phyloP scores from a whole-genome alignment of 148 eudicot genomes.

The Dianthus caryophyllus region DNA sequence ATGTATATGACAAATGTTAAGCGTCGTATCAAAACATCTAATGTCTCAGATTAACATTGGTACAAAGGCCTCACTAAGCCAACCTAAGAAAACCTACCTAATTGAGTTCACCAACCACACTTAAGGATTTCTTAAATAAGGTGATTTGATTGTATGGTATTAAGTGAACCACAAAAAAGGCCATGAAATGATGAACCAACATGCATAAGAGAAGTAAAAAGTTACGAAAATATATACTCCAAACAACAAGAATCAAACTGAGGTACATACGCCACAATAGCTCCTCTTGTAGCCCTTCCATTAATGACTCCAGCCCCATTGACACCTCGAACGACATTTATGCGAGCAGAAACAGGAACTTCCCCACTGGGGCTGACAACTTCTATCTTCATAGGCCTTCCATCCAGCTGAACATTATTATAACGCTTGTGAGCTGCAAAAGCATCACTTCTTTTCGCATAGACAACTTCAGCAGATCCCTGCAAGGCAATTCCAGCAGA shows the following conservation, averaged over 20 bases:
- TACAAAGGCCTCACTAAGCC: too few relatives aligned
- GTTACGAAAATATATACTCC: too few relatives aligned
- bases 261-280: slow-evolving; percentile 53
- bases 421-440: slow-evolving; percentile 83
- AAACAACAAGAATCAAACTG: background rate
- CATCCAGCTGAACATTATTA: slow-evolving; percentile 84
- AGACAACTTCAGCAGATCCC: slow-evolving; percentile 97
- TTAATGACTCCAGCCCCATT: slow-evolving; percentile 35
- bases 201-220: background rate
- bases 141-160: too few relatives aligned
- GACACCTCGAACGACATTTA: slow-evolving; percentile 65
- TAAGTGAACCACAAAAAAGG: background rate
- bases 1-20: too few relatives aligned
- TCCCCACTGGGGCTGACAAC: slow-evolving; percentile 49
- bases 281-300: slow-evolving; percentile 58
- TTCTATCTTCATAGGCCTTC: slow-evolving; percentile 90
- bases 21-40: too few relatives aligned
- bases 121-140: too few relatives aligned
- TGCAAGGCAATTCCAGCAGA: slow-evolving; percentile 21
- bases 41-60: too few relatives aligned
- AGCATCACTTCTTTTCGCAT: slow-evolving; percentile 74
- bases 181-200: too few relatives aligned
- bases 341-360: slow-evolving; percentile 66
- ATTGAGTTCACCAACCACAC: too few relatives aligned
- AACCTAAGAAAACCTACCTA: too few relatives aligned